phyloP scores from a whole-genome alignment of 2,329 filamentous ascomycete species.

The Alternaria brassicicola region DNA sequence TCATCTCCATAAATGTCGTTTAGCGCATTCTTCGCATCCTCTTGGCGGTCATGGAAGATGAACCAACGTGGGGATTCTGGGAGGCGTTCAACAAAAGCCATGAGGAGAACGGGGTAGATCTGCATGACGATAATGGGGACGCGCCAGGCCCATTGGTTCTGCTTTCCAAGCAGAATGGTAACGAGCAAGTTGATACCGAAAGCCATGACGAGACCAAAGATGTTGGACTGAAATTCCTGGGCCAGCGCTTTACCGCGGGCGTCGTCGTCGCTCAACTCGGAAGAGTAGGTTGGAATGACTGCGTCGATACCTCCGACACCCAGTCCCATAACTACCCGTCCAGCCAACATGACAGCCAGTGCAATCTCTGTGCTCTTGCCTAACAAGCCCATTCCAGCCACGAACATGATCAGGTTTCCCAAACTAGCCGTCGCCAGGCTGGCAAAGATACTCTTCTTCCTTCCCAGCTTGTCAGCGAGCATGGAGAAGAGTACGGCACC shows the following conservation, averaged over 20 bases:
- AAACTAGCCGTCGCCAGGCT: conserved; percentile 61
- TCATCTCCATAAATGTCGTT: conserved; percentile 58
- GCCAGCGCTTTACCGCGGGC: conserved; percentile 64
- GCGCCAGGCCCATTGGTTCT: conserved; percentile 66
- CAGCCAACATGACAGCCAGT: conserved; percentile 58
- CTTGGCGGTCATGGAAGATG: conserved; percentile 57
- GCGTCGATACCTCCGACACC: conserved; percentile 66
- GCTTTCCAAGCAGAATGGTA: conserved; percentile 61
- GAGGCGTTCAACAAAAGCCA: conserved; percentile 59
- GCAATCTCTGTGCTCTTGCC: conserved; percentile 37
- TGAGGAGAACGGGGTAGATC: conserved; percentile 60
- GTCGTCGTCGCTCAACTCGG: conserved; percentile 63
- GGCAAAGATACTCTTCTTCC: conserved; percentile 62
- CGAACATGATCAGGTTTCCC: conserved; percentile 66
- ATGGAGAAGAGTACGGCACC: conserved; percentile 64
- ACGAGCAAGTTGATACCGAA: conserved; percentile 65
- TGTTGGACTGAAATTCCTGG: conserved; percentile 69
- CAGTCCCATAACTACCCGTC: conserved; percentile 61
- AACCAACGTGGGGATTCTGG: conserved; percentile 66
- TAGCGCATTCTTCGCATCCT: conserved; percentile 59
- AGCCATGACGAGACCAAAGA: conserved; percentile 66
- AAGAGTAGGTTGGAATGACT: conserved; percentile 66
- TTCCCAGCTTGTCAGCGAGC: conserved; percentile 60
- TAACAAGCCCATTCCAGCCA: conserved; percentile 58
- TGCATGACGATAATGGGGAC: conserved; percentile 67